Percentiles rank a stretch among this genome's conserved stretches.
phyloP scores from a whole-genome alignment of 768 basidiomycete genomes.

The Tulasnella sp. region DNA sequence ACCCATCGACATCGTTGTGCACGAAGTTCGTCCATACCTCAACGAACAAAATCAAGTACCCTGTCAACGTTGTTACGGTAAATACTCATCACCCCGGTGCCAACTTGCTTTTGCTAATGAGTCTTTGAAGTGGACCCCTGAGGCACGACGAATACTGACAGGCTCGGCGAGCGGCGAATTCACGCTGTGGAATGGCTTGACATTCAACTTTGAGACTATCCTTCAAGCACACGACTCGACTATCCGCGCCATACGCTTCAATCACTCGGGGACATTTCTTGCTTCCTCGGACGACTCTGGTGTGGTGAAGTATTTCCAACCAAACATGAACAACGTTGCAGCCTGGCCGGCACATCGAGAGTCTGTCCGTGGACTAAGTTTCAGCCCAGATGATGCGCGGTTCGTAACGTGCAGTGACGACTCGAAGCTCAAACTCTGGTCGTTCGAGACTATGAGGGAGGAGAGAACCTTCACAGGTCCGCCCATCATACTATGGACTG shows the following conservation, averaged over 20 bases:
- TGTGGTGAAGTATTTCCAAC: conserved; percentile 97
- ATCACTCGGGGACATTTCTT: conserved; percentile 87
- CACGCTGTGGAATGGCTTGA: conserved; percentile 97
- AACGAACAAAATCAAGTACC: conserved; percentile 97
- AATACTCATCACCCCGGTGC: conserved; percentile 38
- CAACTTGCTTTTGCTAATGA: background rate
- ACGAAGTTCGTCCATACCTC: conserved; percentile 98
- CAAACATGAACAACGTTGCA: conserved; percentile 97
- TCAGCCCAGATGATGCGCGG: conserved; percentile 84
- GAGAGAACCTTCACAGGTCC: conserved; percentile 82
- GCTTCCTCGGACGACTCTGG: conserved; percentile 91
- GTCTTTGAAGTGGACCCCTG: conserved; percentile 83
- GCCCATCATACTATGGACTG: background rate
- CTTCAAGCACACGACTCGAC: conserved; percentile 97
- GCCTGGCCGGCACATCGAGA: conserved; percentile 94
- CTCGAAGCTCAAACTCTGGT: conserved; percentile 91
- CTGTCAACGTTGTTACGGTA: conserved; percentile 92
- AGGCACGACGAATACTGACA: conserved; percentile 87
- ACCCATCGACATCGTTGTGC: conserved; percentile 89
- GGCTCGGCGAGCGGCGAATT: conserved; percentile 97
- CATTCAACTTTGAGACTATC: conserved; percentile 99
- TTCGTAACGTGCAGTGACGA: conserved; percentile 97
- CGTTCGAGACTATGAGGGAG: conserved; percentile 84
- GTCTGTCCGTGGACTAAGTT: conserved; percentile 85
- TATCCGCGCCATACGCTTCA: conserved; percentile 84